Base-by-base conservation (phyloP, 495 filamentous ascomycete genomes). In the Xylaria cubensis region DNA sequence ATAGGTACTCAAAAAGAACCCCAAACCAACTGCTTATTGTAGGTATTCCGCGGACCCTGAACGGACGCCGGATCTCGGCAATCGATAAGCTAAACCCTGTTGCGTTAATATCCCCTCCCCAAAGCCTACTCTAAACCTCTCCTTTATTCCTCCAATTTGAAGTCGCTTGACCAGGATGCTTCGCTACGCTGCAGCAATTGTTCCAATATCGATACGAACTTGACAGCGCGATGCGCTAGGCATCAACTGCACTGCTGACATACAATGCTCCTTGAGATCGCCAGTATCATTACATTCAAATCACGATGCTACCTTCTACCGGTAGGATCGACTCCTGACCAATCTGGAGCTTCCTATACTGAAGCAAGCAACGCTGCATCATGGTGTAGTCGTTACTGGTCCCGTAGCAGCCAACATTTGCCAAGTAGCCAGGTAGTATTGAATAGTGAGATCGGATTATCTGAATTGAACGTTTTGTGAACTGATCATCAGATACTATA, bases 51-150 rank as follows among this genome's bases (percentile, higher is more conserved):
- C 46, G 36, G 36, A 8, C 8, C 36, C 36, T 8, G 36, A 39
- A 8, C 39, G 29, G 64, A 36, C 36, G 50, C 65, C 48, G 48
- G 65, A 34, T 67, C 65, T 67, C 65, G 65, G 65, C 65, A 67
- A 67, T 67, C 65, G 65, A 67, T 67, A 67, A 67, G 29, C 64
- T 53, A 67, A 17, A 13, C 32, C 36, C 39, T 29, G 29, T 29
- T 12, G 21, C 34, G 39, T n/a, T n/a, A 32, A 34, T 15, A 59
- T 19, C 36, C 58, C 34, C 55, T 24, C 50, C 21, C 48, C n/a
- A 24, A 51, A 51, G 48, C 48, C 48, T 51, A 19, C 48, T 53
- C 50, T 10, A 53, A 53, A 51, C 17, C 32, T 17, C 53, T 48
- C 53, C 24, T 59, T 59, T 24, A 13, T 39, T 68, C 39, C 53